These are phyloP conservation scores for Hibiscus trionum DNA, from an alignment of 345 rosid species.

Conservation along the genomic window DNA sequence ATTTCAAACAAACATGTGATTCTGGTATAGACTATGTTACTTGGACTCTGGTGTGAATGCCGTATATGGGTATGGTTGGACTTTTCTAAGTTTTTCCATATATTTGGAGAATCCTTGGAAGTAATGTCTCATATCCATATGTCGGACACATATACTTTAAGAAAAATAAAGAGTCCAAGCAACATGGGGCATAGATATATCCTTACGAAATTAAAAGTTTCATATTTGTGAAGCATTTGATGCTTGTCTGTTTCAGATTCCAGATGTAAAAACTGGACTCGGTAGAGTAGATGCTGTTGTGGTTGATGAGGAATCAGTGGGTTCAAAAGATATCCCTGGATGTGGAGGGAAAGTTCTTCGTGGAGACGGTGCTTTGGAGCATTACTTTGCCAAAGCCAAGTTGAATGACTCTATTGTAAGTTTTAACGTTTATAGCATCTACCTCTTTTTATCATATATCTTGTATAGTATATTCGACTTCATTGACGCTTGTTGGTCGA, in stretches of 20 bases:
- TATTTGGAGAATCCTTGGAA: neutral
- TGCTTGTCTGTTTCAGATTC: constrained; percentile 48
- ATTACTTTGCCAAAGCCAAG: constrained; percentile 37
- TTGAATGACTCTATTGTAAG: constrained; percentile 43
- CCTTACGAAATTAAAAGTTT: neutral
- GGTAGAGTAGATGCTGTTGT: constrained; percentile 73
- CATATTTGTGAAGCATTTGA: neutral
- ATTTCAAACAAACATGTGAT: neutral
- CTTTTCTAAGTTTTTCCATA: neutral
- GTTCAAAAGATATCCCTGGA: constrained; percentile 45
- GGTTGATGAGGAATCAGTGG: constrained; percentile 73
- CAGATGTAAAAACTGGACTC: constrained; percentile 56
- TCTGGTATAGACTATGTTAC: neutral
- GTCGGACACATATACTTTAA: neutral
- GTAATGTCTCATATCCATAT: neutral
- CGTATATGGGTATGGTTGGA: neutral
- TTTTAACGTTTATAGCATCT: neutral
- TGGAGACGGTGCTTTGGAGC: constrained; percentile 73
- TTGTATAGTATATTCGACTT: neutral
- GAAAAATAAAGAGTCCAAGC: neutral
- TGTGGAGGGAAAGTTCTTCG: constrained; percentile 65
- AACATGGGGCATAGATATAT: neutral
- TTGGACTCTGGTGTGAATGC: neutral
- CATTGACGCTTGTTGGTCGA: neutral
- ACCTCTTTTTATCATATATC: neutral